phyloP scores from a whole-genome alignment of 768 basidiomycete genomes.

The Mycena epipterygia region DNA sequence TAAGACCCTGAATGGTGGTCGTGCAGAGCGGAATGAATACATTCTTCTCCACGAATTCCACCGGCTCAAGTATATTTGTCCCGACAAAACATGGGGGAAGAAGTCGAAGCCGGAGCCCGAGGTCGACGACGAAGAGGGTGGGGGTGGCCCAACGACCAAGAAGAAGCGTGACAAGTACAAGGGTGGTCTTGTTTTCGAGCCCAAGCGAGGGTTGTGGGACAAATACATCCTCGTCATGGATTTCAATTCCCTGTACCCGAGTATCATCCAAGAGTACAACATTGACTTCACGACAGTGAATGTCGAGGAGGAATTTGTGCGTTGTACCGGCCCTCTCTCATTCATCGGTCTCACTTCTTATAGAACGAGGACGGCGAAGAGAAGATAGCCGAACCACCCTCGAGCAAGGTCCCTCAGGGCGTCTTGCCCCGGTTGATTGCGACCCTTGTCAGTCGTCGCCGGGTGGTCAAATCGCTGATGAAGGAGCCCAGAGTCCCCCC shows the following conservation, averaged over 20 bases:
- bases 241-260: slow-evolving; percentile 99
- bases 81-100: slow-evolving; percentile 93
- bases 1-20: slow-evolving; percentile 96
- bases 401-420: slow-evolving; percentile 78
- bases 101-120: slow-evolving; percentile 68
- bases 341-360: slow-evolving; percentile 10
- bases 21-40: slow-evolving; percentile 99
- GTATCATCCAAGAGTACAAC: slow-evolving; percentile 99
- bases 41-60: slow-evolving; percentile 99
- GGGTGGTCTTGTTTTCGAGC: slow-evolving; percentile 97
- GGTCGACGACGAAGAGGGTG: slow-evolving; percentile 70
- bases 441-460: slow-evolving; percentile 91
- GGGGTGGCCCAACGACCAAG: slow-evolving; percentile 70
- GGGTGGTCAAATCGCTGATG: slow-evolving; percentile 94
- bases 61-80: slow-evolving; percentile 94
- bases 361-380: slow-evolving; percentile 71
- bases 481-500: slow-evolving; percentile 83
- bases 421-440: slow-evolving; percentile 98
- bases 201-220: slow-evolving; percentile 96
- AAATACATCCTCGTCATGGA: slow-evolving; percentile 99
- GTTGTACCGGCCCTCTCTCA: not conserved
- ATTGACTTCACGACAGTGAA: slow-evolving; percentile 99
- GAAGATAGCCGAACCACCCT: slow-evolving; percentile 90
- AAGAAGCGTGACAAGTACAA: slow-evolving; percentile 95
- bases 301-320: slow-evolving; percentile 65